These are phyloP conservation scores for Paxillus involutus DNA, from an alignment of 768 basidiomycete genomes.

Conservation along the genomic window DNA sequence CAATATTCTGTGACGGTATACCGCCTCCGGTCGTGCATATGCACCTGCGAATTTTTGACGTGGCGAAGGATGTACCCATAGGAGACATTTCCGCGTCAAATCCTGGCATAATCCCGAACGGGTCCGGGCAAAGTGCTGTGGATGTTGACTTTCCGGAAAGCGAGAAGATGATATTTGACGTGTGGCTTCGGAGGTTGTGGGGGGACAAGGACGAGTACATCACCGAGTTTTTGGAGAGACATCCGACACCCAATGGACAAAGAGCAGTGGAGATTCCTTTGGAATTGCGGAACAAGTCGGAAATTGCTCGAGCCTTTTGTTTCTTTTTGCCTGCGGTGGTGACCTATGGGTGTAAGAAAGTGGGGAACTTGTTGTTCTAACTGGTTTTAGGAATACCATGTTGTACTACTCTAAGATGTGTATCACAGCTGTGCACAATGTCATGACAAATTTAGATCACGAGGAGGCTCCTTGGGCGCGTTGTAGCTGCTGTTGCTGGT, in stretches of 20 bases:
- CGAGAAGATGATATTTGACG: constrained; percentile 71
- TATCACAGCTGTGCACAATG: background rate
- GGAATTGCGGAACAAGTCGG: constrained; percentile 49
- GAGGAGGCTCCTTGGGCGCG: constrained; percentile 22
- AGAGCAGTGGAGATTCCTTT: constrained; percentile 56
- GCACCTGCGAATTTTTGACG: constrained; percentile 80
- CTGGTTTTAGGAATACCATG: constrained; percentile 4
- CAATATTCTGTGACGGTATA: constrained; percentile 78
- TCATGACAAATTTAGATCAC: background rate
- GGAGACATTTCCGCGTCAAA: constrained; percentile 50
- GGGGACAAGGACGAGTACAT: constrained; percentile 80
- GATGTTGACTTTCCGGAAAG: constrained; percentile 53
- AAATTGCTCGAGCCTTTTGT: constrained; percentile 67
- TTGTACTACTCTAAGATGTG: constrained; percentile 3
- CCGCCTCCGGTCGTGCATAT: constrained; percentile 86
- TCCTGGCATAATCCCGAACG: constrained; percentile 29
- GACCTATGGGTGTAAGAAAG: constrained; percentile 48
- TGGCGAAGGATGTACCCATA: constrained; percentile 65
- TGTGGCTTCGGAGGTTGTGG: constrained; percentile 85
- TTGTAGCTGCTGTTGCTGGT: constrained; percentile 54
- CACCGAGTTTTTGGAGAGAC: constrained; percentile 58
- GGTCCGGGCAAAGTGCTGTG: constrained; percentile 28
- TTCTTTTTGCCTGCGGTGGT: constrained; percentile 62
- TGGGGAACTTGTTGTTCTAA: constrained; percentile 25
- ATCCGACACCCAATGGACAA: constrained; percentile 39